Base-by-base conservation (phyloP, 2,329 filamentous ascomycete genomes). In the Pseudogymnoascus sp. region DNA sequence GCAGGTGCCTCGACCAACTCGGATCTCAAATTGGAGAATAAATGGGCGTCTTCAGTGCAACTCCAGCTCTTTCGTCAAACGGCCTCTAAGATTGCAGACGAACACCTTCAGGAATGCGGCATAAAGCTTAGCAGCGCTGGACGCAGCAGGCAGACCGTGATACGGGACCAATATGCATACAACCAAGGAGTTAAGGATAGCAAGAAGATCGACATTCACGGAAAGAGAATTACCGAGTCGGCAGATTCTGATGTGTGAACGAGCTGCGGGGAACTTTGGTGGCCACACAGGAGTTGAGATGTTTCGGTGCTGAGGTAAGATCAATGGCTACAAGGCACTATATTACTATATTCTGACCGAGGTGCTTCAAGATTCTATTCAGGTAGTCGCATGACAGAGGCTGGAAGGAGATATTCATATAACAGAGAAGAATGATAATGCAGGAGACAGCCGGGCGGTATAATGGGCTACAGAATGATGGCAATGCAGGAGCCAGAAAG, bases 11-110 rank as follows among this genome's bases (percentile, higher is more conserved):
- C n/a, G n/a, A n/a, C n/a, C n/a, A n/a, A n/a, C n/a, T n/a, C n/a
- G n/a, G n/a, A n/a, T n/a, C n/a, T n/a, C n/a, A n/a, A n/a, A n/a
- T n/a, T n/a, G n/a, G n/a, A n/a, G n/a, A n/a, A n/a, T 7, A 58
- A 58, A 58, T 58, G 57, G 57, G 57, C 57, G 5, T 58, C 57
- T 4, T 34, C 26, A 7, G 48, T 58, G 57, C 57, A 58, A 45
- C 57, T 58, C 15, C 8, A 37, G 9, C 2, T 37, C 7, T 58
- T 58, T 9, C 57, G 57, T 58, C 33, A 10, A 58, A 58, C 57
- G 21, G 57, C 57, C 15, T 13, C 34, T 9, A 58, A 58, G 33
- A 58, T 58, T 19, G 57, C 57, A 3, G 57, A 58, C 3, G 57
- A 58, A 3, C 48, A 37, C 12, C 18, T 58, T 34, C 13, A 26